Evolutionary conservation across 2,329 filamentous ascomycete species (phyloP).

Genomic region (Phoma herbarum): DNA sequence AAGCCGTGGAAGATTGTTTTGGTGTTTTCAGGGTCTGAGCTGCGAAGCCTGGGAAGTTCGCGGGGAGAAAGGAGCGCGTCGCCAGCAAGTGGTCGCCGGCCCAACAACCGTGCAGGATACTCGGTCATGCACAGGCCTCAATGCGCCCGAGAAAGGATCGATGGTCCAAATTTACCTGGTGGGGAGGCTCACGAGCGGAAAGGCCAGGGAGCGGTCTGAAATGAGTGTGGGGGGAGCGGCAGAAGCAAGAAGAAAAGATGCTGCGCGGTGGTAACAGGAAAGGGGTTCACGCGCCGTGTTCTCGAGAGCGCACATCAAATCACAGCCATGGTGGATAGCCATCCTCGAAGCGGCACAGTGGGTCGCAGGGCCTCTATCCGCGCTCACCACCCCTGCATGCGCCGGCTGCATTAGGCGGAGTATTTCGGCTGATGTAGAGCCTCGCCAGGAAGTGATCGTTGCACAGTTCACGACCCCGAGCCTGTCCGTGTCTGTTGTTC

Average conservation of each 20-base stretch:
- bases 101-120: constrained; percentile 16
- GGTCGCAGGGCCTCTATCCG: constrained; percentile 7
- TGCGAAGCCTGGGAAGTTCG: constrained; percentile 13
- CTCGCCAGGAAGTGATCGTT: constrained; percentile 6
- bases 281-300: constrained; percentile 16
- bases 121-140: constrained; percentile 17
- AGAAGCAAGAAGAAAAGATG: constrained; percentile 7
- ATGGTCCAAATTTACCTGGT: constrained; percentile 4
- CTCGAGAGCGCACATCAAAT: constrained; percentile 8
- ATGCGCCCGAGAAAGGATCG: constrained; percentile 16
- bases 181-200: constrained; percentile 14
- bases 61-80: constrained; percentile 17
- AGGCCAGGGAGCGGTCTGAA: constrained; percentile 9
- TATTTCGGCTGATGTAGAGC: neutral
- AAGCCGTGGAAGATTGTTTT: neutral
- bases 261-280: constrained; percentile 6
- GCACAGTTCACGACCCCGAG: constrained; percentile 3
- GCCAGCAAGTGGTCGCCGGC: constrained; percentile 8
- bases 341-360: constrained; percentile 14
- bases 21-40: constrained; percentile 8
- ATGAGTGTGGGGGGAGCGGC: constrained; percentile 17
- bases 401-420: constrained; percentile 1
- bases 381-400: constrained; percentile 13
- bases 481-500: neutral
- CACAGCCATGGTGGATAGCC: constrained; percentile 10